A percentile compares a stretch with the other conserved stretches of the same genome.
Evolutionary conservation across 176 grass and related monocot genomes (phyloP).

Genomic region (Eragrostis nindensis): DNA sequence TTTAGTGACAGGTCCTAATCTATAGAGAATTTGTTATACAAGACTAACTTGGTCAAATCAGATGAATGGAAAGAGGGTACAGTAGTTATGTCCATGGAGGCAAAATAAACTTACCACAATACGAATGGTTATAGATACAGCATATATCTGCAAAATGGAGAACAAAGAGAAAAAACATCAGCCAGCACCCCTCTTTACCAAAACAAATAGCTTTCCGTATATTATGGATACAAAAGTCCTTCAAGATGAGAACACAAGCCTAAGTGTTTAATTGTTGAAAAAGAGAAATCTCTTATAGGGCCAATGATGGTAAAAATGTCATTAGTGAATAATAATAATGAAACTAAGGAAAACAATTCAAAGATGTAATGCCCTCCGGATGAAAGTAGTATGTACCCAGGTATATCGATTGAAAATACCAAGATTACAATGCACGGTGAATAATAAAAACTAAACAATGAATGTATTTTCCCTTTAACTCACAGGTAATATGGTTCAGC

Average conservation of each 20-base stretch:
- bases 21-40: background rate
- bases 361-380: background rate
- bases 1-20: background rate
- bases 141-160: slow-evolving; percentile 61
- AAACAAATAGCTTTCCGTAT: slow-evolving; percentile 17
- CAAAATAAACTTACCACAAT: slow-evolving; percentile 69
- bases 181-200: slow-evolving; percentile 11
- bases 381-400: background rate
- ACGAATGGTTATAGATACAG: slow-evolving; percentile 62
- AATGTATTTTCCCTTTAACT: slow-evolving; percentile 1
- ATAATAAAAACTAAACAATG: background rate
- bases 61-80: background rate
- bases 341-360: slow-evolving; percentile 3
- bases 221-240: background rate
- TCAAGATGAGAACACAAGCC: background rate
- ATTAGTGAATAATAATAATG: background rate
- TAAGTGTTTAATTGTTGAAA: slow-evolving; percentile 4
- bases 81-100: slow-evolving; percentile 9
- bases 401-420: background rate
- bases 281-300: background rate
- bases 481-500: background rate
- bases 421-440: background rate
- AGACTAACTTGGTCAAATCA: slow-evolving; percentile 20
- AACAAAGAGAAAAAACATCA: slow-evolving; percentile 22
- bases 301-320: background rate